Conservation (phyloP, 148 eudicot genomes). For the Persicaria tinctoria region DNA sequence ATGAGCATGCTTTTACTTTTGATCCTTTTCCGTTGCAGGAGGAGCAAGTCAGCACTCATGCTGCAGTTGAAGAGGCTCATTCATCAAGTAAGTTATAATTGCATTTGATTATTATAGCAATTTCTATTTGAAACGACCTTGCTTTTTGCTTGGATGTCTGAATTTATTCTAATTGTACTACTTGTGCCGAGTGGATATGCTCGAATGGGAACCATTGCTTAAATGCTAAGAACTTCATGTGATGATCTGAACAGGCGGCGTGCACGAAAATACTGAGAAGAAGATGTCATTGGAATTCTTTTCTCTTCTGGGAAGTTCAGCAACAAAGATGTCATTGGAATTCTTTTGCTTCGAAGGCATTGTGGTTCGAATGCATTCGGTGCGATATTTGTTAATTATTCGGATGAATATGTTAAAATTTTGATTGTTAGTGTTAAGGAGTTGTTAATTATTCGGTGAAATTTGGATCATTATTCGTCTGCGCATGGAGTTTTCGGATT, state of each 20-base stretch:
- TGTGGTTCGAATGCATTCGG: too few relatives aligned
- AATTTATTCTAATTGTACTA: background rate
- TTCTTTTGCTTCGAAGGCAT: too few relatives aligned
- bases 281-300: conserved; percentile 18
- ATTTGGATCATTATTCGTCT: too few relatives aligned
- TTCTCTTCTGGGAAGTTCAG: conserved; percentile 21
- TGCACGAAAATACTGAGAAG: conserved; percentile 17
- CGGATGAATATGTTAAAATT: too few relatives aligned
- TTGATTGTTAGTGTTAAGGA: too few relatives aligned
- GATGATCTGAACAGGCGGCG: conserved; percentile 20
- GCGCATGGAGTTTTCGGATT: too few relatives aligned
- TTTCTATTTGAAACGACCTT: background rate
- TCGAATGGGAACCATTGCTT: background rate
- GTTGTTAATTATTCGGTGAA: too few relatives aligned
- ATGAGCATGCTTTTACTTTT: background rate
- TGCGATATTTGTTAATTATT: too few relatives aligned
- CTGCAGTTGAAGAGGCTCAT: conserved; percentile 25
- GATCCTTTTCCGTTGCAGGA: conserved; percentile 3
- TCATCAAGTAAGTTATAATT: conserved; percentile 35
- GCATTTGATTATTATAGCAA: background rate
- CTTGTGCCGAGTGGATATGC: conserved; percentile 10
- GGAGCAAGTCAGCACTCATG: conserved; percentile 20
- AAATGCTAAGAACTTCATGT: background rate
- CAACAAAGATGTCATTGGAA: too few relatives aligned
- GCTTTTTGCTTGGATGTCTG: background rate